Evolutionary conservation across 2,329 filamentous ascomycete species (phyloP), one percentile per base, ranked within the genome.

Genomic region (Fusarium vanettenii): DNA sequence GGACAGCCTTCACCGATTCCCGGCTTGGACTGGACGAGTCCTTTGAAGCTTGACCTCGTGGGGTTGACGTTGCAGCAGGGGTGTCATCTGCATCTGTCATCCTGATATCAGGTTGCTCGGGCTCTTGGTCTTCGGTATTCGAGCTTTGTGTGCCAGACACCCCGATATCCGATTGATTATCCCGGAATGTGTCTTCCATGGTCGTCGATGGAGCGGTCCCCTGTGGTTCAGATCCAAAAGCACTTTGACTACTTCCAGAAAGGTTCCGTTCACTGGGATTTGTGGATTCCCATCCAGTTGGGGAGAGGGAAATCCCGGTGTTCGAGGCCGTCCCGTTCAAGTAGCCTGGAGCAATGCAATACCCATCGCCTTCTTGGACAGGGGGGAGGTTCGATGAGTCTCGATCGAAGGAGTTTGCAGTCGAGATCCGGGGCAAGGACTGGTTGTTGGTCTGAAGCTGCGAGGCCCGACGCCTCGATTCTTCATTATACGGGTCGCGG

Each of bases 1-100:
- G 73, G 31, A 75, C 56, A 27, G 76, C 68, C 18, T 79, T n/a
- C 11, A 80, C 60, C 14, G 29, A 37, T n/a, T 76, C 62, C n/a
- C 52, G 50, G 6, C 50, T 66, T 39, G 75, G 8, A 18, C 14
- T 48, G 2, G 59, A 22, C 8, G 59, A 29, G 35, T 37, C 52
- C 27, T 64, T 11, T 7, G 22, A 55, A n/a, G 61, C 35, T 13
- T 65, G 41, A 18, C 59, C 63, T 6, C 50, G 45, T 29, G 43
- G 25, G 5, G 27, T 37, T 22, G 59, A 50, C 59, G 56, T 66
- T 16, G 64, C 62, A 27, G 55, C 64, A 16, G 35, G 41, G 39
- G 69, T 63, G 60, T 74, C 72, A 25, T 67, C 72, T 6, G 56
- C 29, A n/a, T 71, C 67, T 66, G 45, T 22, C 68, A 76, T 75